Evolutionary conservation across 768 basidiomycete genomes (phyloP), one percentile per base, ranked within the genome.

Genomic region (Auricularia cornea): DNA sequence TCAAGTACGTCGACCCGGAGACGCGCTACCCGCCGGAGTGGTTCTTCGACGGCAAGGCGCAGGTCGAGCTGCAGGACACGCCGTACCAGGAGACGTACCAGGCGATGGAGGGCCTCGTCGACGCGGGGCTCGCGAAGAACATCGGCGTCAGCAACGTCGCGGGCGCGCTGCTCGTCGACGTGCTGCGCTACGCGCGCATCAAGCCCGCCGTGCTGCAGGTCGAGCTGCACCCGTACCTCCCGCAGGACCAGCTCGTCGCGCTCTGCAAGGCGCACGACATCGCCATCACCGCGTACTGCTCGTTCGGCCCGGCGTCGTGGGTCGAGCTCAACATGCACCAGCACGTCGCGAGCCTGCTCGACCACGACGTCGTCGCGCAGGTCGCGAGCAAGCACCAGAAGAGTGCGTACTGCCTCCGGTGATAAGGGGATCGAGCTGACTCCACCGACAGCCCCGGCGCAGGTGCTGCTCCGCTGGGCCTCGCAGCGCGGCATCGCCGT

Each of bases 11-110:
- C 60, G 88, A 92, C 71, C 88, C 89, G 52, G 70, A 72, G 26
- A 83, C 85, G 69, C 83, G 84, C 65, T 94, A 90, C 74, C 92
- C 93, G 51, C 86, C 91, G 10, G 90, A 87, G 70, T 94, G 93
- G 93, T 84, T 74, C 60, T 87, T 83, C 33, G 85, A 91, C 70
- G 83, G 83, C 38, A 67, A 60, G 59, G 59, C 54, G 64, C 85
- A 84, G 68, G 84, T 91, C 33, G 75, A 84, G 67, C 80, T 86
- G 41, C 81, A 83, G 67, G 85, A 86, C 60, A 84, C 83, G 0
- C 86, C 88, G 41, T 82, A 90, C 72, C 84, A 86, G 68, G 88
- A 91, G 77, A 95, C 94, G 20, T 95, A 92, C 91, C 71, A 74
- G 48, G 90, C 83, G 18, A 83, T 96, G 85, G 94, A 96, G 74